Percentiles rank a stretch among this genome's conserved stretches.
phyloP scores from a whole-genome alignment of 139 green algal species.

The Chlorella sp. region DNA sequence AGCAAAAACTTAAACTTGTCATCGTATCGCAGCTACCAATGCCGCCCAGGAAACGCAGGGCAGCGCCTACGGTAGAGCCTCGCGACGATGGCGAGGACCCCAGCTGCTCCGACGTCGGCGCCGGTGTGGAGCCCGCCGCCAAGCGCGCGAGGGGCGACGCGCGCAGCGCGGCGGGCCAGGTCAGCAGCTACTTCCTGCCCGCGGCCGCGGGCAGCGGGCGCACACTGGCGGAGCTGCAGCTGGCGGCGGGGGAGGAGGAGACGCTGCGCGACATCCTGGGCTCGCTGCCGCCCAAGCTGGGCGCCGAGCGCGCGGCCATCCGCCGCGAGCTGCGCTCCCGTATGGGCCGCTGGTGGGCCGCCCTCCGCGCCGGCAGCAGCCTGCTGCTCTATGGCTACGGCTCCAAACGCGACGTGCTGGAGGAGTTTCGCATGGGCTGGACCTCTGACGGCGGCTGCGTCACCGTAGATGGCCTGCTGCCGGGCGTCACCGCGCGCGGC shows the following conservation, averaged over 20 bases:
- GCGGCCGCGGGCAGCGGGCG: neutral
- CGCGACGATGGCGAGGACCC: too few species aligned
- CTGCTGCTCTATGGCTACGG: constrained; percentile 88
- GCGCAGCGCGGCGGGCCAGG: too few species aligned
- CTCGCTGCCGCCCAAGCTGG: constrained; percentile 7
- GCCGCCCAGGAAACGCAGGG: too few species aligned
- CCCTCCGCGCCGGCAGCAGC: constrained; percentile 52
- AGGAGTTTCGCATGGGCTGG: constrained; percentile 57
- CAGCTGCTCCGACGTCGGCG: too few species aligned
- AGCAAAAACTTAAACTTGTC: too few species aligned
- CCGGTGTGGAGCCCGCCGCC: too few species aligned
- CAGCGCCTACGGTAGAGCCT: too few species aligned
- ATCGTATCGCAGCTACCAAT: too few species aligned
- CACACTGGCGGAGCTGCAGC: constrained; percentile 5
- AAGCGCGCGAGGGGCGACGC: too few species aligned
- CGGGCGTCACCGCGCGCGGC: constrained; percentile 36
- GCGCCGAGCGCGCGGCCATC: constrained; percentile 29
- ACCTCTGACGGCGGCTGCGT: constrained; percentile 46
- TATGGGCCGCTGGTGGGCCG: constrained; percentile 11
- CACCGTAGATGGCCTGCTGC: constrained; percentile 55
- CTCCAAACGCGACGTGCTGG: constrained; percentile 76
- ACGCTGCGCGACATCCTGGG: constrained; percentile 8
- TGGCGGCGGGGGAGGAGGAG: constrained; percentile 8
- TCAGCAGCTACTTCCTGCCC: constrained; percentile 12
- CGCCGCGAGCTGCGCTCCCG: neutral